Evolutionary conservation across 768 basidiomycete genomes (phyloP).

Genomic region (Cystofilobasidium capitatum): DNA sequence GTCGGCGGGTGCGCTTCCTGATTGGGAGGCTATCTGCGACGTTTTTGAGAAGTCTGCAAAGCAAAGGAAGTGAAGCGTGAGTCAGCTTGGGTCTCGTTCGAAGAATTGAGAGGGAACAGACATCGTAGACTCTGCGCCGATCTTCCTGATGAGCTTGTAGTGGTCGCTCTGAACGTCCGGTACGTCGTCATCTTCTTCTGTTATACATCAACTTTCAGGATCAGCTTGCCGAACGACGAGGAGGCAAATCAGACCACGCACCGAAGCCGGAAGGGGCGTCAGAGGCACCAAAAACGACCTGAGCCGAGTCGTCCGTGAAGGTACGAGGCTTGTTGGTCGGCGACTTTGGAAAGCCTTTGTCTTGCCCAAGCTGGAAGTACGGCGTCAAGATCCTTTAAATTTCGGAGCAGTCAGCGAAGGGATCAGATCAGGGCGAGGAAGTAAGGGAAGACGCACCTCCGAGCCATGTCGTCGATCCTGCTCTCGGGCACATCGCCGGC

Average conservation of each 20-base stretch:
- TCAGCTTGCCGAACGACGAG: slow-evolving; percentile 47
- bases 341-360: slow-evolving; percentile 38
- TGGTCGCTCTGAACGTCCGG: slow-evolving; percentile 47
- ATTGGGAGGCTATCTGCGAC: neutral
- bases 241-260: slow-evolving; percentile 36
- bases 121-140: slow-evolving; percentile 16
- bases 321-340: slow-evolving; percentile 3
- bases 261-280: neutral
- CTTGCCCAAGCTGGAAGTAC: slow-evolving; percentile 46
- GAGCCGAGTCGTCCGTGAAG: neutral
- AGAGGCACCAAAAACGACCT: neutral
- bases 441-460: neutral
- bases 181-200: neutral
- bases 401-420: too few species aligned
- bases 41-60: slow-evolving; percentile 15
- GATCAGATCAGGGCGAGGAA: neutral
- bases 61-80: too few species aligned
- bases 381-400: slow-evolving; percentile 55
- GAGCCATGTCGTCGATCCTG: slow-evolving; percentile 14
- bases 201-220: slow-evolving; percentile 38
- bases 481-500: neutral
- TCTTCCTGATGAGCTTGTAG: slow-evolving; percentile 22
- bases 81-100: neutral
- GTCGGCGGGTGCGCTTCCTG: neutral
- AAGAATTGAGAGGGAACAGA: neutral